Percentiles rank a stretch among this genome's conserved stretches.
These are phyloP conservation scores for Apiospora arundinis DNA, from an alignment of 2,329 filamentous ascomycete species.

Conservation along the genomic window DNA sequence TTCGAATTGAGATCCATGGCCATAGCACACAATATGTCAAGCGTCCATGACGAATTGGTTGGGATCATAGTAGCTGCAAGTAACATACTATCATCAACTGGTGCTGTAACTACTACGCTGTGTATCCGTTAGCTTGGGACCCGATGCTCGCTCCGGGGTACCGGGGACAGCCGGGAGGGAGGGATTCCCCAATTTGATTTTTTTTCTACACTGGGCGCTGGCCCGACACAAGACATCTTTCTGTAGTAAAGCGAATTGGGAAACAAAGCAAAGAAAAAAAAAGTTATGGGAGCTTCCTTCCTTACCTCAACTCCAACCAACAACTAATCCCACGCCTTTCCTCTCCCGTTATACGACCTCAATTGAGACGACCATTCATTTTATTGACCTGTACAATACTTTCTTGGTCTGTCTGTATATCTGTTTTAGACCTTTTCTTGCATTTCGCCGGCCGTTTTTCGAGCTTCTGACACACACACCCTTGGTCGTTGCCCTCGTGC, in stretches of 20 bases:
- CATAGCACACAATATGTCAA: not conserved
- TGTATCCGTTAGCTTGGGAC: slow-evolving; percentile 13
- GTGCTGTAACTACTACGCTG: not conserved
- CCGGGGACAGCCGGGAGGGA: slow-evolving; percentile 38
- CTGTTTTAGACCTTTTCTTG: slow-evolving; percentile 29
- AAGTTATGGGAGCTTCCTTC: slow-evolving; percentile 23
- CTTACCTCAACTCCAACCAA: not conserved
- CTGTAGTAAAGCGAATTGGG: slow-evolving; percentile 16
- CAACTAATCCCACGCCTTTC: slow-evolving; percentile 24
- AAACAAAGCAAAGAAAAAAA: slow-evolving; percentile 28
- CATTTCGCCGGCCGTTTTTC: slow-evolving; percentile 30
- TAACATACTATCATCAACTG: not conserved
- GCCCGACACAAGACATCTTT: slow-evolving; percentile 15
- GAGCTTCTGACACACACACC: slow-evolving; percentile 25
- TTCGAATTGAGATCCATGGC: not conserved
- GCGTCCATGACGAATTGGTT: slow-evolving; percentile 1
- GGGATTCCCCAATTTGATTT: slow-evolving; percentile 22
- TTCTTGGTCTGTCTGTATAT: slow-evolving; percentile 32
- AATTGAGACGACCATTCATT: slow-evolving; percentile 37
- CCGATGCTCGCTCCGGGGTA: slow-evolving; percentile 32
- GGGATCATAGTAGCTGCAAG: too few species aligned
- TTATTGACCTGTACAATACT: slow-evolving; percentile 39
- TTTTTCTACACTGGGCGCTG: not conserved
- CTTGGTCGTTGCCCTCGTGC: slow-evolving; percentile 17
- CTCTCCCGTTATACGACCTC: slow-evolving; percentile 23